Base-by-base conservation (phyloP, 176 grass and related monocot species). In the Rhynchospora breviuscula region DNA sequence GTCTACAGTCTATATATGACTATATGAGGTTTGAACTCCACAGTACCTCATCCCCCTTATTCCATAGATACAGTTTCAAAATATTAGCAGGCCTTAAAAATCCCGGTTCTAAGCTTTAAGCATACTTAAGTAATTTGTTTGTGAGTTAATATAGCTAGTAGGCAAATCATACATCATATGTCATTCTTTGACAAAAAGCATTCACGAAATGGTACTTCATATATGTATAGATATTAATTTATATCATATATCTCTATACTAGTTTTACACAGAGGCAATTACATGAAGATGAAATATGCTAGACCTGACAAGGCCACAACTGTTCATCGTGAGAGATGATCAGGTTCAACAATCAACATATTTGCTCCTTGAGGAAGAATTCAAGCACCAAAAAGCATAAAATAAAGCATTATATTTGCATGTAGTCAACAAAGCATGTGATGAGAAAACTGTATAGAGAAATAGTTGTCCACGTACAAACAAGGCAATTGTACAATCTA, bases 391-490 rank as follows among this genome's bases (percentile, higher is more conserved):
- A 73, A 52, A 52, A 48, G 21, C 19, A 25, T 13, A 22, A 51
- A 74, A 74, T 51, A 74, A 49, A 74, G 45, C 19, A 5, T 25
- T 49, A 48, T 4, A 51, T 74, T 51, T 23, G 9, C n/a, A 11
- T 51, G 22, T 22, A 7, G 46, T 51, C 49, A 49, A 45, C 70
- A 71, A 71, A 47, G 17, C 79, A 83, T 75, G 75, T 87, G 87
- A 90, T 86, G 87, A 87, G 26, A 85, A 67, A 78, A 64, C 60
- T 43, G 51, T 75, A 53, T 70, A 77, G 13, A 17, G 45, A 63
- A 40, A 79, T 54, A 73, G 7, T 71, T 72, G 78, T 68, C 62
- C 29, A 79, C 35, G 81, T 84, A 33, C 78, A 77, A 84, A 69
- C 19, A 18, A 74, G 61, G 25, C 84, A 79, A 84, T 44, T 68